Base-by-base conservation (phyloP, 768 basidiomycete genomes). In the Suillus hirtellus region DNA sequence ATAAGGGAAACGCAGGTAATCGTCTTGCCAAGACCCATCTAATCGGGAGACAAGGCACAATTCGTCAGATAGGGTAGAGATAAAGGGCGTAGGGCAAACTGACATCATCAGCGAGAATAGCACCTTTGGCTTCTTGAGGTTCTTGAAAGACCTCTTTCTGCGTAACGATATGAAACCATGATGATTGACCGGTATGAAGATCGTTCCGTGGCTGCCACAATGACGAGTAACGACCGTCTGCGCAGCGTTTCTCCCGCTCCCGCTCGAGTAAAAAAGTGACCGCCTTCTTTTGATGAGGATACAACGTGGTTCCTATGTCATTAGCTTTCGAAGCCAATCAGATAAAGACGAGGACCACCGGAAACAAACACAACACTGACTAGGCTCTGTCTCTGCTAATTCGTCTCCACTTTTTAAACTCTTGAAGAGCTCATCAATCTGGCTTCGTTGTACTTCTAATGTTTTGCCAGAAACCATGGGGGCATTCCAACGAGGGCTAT, bases 1-100 rank as follows among this genome's bases (percentile, higher is more conserved):
- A 99, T 90, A 58, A 99, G 83, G 17, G 96, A 92, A 31, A 99
- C 92, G 65, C 96, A 93, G 37, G 95, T 93, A 60, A 99, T 95
- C 0, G 96, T 99, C 77, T 99, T 99, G 19, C 96, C 96, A 35
- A 99, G 85, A 68, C 96, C 96, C 96, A 97, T 98, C 95, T 97
- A 64, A 64, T 40, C 60, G 64, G 44, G 37, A 42, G 27, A 17
- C 46, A 67, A 65, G 69, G 49, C 53, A 61, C 34, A 24, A 63
- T 63, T 66, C 58, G 61, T 61, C 67, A 69, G 63, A 60, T 63
- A 62, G 60, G 15, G 63, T 47, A 53, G 47, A 37, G 37, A 60
- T 58, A 35, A 47, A 55, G 60, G 63, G 68, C 34, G 49, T 66
- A 66, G 58, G 70, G 56, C 11, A 58, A 44, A 80, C 92, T 70